Conservation (phyloP, 306 rosid species). For the Neltuma alba region DNA sequence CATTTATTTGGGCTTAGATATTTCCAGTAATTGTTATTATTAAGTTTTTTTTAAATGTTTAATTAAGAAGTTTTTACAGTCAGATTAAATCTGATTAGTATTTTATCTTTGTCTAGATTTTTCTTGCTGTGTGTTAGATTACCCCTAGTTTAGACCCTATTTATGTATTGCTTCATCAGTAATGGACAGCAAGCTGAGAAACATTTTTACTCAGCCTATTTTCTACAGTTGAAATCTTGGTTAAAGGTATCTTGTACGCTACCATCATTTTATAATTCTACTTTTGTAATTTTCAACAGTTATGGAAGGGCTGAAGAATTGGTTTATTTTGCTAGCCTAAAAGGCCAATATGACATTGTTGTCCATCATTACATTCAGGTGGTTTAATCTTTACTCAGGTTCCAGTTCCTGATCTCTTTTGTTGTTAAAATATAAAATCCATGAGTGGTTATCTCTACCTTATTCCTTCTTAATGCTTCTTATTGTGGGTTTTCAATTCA, state of each 20-base stretch:
- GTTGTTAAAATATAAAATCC: slow-evolving; percentile 30
- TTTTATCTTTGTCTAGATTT: too few species aligned
- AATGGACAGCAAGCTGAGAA: too few species aligned
- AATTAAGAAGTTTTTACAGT: too few species aligned
- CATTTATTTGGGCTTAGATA: too few species aligned
- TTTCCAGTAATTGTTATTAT: too few species aligned
- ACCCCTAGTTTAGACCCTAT: too few species aligned
- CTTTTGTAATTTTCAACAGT: slow-evolving; percentile 62
- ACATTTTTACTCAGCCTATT: too few species aligned
- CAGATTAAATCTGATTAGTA: too few species aligned
- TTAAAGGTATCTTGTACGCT: slow-evolving; percentile 18
- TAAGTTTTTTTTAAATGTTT: too few species aligned
- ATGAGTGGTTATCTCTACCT: slow-evolving; percentile 13
- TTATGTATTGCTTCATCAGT: too few species aligned
- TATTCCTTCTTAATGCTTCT: not conserved
- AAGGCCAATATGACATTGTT: slow-evolving; percentile 92
- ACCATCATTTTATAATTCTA: slow-evolving; percentile 9
- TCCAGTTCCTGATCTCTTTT: slow-evolving; percentile 19
- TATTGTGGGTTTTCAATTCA: slow-evolving; percentile 38
- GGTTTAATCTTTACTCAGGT: slow-evolving; percentile 34
- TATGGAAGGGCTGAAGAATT: slow-evolving; percentile 95
- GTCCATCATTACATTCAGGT: slow-evolving; percentile 98
- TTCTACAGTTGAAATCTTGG: slow-evolving; percentile 17
- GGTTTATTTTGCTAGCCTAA: slow-evolving; percentile 92
- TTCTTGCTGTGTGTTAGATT: too few species aligned